Evolutionary conservation across 1,284 basidiomycete species (phyloP).

Genomic region (Vanrija pseudolonga): DNA sequence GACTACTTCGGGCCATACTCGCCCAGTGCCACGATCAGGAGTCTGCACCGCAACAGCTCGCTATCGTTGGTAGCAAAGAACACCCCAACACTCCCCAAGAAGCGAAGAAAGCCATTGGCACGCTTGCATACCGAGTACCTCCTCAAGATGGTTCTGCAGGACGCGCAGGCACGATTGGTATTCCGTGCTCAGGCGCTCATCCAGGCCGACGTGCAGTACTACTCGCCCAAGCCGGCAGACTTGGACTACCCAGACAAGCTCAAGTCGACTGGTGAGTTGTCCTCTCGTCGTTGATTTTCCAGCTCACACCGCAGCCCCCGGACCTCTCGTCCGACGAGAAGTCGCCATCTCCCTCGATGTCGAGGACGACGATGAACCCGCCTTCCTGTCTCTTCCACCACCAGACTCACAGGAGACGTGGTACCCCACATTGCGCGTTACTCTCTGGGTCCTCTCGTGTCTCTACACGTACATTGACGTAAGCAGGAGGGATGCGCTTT

Average conservation of each 20-base stretch:
- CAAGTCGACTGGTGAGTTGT: conserved; percentile 18
- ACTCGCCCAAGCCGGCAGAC: conserved; percentile 65
- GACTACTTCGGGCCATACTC: conserved; percentile 25
- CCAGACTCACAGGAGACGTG: conserved; percentile 73
- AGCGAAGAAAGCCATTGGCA: conserved; percentile 48
- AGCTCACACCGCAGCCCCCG: neutral
- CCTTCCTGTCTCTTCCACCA: conserved; percentile 67
- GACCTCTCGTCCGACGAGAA: conserved; percentile 16
- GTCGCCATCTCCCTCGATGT: conserved; percentile 32
- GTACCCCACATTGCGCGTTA: conserved; percentile 81
- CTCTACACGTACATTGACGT: conserved; percentile 88
- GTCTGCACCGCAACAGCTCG: conserved; percentile 9
- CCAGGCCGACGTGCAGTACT: conserved; percentile 79
- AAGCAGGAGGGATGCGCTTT: conserved; percentile 19
- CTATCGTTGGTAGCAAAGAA: neutral
- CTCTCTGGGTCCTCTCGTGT: conserved; percentile 81
- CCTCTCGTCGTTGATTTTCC: neutral
- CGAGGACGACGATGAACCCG: conserved; percentile 47
- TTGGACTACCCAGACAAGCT: conserved; percentile 75
- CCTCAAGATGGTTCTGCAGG: conserved; percentile 82
- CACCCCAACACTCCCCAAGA: neutral
- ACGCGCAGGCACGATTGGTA: conserved; percentile 86
- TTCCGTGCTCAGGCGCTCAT: conserved; percentile 90
- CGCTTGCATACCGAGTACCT: conserved; percentile 67
- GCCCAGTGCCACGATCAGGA: conserved; percentile 33